A percentile compares a stretch with the other conserved stretches of the same genome.
Evolutionary conservation across 306 rosid species (phyloP).

Genomic region (Fragaria nilgerrensis): DNA sequence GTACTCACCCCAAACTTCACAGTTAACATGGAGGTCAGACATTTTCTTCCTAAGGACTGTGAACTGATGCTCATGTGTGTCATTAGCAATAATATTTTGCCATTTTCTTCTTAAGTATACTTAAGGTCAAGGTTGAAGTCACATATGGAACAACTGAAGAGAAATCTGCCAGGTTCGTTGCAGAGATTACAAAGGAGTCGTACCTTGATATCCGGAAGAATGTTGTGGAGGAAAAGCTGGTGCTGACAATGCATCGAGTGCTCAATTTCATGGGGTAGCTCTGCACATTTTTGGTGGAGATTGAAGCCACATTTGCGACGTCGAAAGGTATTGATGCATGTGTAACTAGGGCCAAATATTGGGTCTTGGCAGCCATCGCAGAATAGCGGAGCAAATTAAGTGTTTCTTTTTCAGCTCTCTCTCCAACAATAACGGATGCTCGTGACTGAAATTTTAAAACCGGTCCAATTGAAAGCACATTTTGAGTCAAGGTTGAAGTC

Average conservation of each 20-base stretch:
- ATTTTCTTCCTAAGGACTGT: neutral
- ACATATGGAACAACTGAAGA: neutral
- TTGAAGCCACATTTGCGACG: neutral
- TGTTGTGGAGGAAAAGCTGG: neutral
- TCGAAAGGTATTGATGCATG: neutral
- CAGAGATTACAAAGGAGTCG: neutral
- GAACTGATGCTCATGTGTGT: neutral
- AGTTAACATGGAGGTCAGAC: neutral
- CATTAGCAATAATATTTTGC: neutral
- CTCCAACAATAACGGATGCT: neutral
- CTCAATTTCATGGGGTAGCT: neutral
- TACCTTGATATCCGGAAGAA: neutral
- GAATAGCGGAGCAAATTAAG: neutral
- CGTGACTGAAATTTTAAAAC: neutral
- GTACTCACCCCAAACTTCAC: neutral
- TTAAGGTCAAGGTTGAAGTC: neutral
- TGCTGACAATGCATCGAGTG: neutral
- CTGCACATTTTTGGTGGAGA: neutral
- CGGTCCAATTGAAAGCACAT: neutral
- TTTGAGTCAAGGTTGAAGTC: neutral
- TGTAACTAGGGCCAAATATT: neutral
- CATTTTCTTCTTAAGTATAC: neutral
- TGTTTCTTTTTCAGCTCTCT: neutral
- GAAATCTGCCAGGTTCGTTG: neutral
- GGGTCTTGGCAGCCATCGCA: neutral